Evolutionary conservation across 306 rosid genomes (phyloP).

Genomic region (Prunus mira): DNA sequence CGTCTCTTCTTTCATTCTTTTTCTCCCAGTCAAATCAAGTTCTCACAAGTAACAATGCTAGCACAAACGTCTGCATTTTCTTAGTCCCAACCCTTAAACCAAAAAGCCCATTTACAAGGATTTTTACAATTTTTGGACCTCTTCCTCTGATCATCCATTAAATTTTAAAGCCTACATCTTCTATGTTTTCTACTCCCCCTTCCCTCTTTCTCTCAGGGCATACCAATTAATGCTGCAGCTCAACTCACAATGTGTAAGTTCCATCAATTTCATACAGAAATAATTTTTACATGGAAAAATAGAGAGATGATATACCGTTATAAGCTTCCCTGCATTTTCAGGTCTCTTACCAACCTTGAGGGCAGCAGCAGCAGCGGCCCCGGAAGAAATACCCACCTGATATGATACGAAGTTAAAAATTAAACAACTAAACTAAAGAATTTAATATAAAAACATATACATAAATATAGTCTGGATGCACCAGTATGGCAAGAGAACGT

Average conservation of each 20-base stretch:
- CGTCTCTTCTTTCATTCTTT: too few relatives aligned
- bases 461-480: too few relatives aligned
- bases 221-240: too few relatives aligned
- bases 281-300: background rate
- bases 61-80: background rate
- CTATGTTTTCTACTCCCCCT: too few relatives aligned
- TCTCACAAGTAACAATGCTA: background rate
- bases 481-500: too few relatives aligned
- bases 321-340: conserved; percentile 93
- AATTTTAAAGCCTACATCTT: background rate
- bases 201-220: too few relatives aligned
- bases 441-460: too few relatives aligned
- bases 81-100: background rate
- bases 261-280: too few relatives aligned
- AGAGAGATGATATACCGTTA: conserved; percentile 51
- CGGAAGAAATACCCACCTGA: conserved; percentile 98
- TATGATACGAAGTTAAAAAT: conserved; percentile 29
- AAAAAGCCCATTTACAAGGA: background rate
- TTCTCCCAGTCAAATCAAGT: too few relatives aligned
- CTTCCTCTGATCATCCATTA: background rate
- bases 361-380: conserved; percentile 97
- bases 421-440: background rate
- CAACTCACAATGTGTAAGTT: background rate
- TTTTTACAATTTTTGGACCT: background rate
- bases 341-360: conserved; percentile 85